Percentiles rank a stretch among this genome's conserved stretches.
phyloP scores from a whole-genome alignment of 768 basidiomycete species.

The Sporobolomyces pararoseus region DNA sequence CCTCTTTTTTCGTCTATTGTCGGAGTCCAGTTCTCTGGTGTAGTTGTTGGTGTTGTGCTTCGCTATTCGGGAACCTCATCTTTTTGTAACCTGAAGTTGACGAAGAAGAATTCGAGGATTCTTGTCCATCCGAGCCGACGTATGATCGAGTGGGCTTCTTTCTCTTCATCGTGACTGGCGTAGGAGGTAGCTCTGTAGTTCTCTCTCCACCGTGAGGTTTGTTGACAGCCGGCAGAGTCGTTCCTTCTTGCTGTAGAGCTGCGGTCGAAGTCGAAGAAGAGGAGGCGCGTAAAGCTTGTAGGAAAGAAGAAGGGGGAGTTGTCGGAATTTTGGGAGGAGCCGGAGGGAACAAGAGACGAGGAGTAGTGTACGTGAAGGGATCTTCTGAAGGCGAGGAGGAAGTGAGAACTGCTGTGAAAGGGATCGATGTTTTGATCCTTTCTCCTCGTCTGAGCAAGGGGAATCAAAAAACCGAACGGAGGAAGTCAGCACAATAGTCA shows the following conservation, averaged over 20 bases:
- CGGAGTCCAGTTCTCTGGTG: too few relatives aligned
- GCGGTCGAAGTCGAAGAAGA: neutral
- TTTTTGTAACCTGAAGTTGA: slow-evolving; percentile 11
- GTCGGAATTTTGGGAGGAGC: slow-evolving; percentile 14
- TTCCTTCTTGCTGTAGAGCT: neutral
- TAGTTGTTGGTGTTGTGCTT: neutral
- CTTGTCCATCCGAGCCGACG: neutral
- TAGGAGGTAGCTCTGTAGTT: slow-evolving; percentile 26
- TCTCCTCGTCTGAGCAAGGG: slow-evolving; percentile 27
- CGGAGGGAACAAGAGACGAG: slow-evolving; percentile 37
- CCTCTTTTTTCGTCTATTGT: too few relatives aligned
- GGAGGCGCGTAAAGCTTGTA: slow-evolving; percentile 32
- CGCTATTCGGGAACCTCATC: slow-evolving; percentile 4
- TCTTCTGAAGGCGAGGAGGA: slow-evolving; percentile 29
- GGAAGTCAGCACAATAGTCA: too few relatives aligned
- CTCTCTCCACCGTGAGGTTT: neutral
- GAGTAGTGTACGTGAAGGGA: slow-evolving; percentile 37
- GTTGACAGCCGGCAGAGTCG: neutral
- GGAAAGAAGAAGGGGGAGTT: slow-evolving; percentile 32
- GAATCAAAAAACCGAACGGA: neutral
- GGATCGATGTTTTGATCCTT: slow-evolving; percentile 35
- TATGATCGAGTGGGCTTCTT: neutral
- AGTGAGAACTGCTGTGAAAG: slow-evolving; percentile 31
- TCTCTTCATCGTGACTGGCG: slow-evolving; percentile 35
- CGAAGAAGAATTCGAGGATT: neutral